phyloP scores from a whole-genome alignment of 169 alveolate species.

The Plasmodium vivax region DNA sequence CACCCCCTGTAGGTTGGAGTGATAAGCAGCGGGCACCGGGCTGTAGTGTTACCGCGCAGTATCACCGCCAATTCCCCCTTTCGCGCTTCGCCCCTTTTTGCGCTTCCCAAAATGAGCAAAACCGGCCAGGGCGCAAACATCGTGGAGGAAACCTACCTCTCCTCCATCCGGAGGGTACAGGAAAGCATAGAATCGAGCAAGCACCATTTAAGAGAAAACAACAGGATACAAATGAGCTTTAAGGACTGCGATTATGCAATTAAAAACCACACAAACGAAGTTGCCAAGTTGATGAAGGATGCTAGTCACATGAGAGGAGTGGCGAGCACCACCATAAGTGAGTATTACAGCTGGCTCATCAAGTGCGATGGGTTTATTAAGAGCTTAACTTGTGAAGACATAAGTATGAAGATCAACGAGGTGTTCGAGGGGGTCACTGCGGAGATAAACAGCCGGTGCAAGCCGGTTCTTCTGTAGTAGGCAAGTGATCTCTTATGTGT shows the following conservation, averaged over 20 bases:
- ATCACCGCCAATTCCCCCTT: neutral
- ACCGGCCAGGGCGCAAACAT: neutral
- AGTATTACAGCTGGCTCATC: constrained; percentile 22
- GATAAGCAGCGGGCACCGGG: neutral
- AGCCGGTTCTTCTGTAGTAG: constrained; percentile 26
- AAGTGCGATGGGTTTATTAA: constrained; percentile 44
- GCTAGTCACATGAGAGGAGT: constrained; percentile 42
- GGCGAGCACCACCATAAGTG: constrained; percentile 36
- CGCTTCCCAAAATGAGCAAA: constrained; percentile 19
- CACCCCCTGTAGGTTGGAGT: neutral
- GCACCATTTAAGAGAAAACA: constrained; percentile 15
- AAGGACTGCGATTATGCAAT: constrained; percentile 32
- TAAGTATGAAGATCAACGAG: constrained; percentile 11
- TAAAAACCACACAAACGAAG: constrained; percentile 47
- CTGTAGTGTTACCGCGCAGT: neutral
- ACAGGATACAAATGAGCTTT: constrained; percentile 36
- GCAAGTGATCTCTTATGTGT: neutral
- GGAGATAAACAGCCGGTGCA: constrained; percentile 58
- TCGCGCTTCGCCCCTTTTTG: too few species aligned
- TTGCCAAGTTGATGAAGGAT: constrained; percentile 45
- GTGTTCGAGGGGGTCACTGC: constrained; percentile 3
- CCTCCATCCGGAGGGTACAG: constrained; percentile 21
- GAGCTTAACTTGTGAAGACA: constrained; percentile 22
- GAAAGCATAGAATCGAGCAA: constrained; percentile 20
- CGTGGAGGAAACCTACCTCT: constrained; percentile 10